phyloP scores from a whole-genome alignment of 208 protist species.

The Borovskyia barvae region DNA sequence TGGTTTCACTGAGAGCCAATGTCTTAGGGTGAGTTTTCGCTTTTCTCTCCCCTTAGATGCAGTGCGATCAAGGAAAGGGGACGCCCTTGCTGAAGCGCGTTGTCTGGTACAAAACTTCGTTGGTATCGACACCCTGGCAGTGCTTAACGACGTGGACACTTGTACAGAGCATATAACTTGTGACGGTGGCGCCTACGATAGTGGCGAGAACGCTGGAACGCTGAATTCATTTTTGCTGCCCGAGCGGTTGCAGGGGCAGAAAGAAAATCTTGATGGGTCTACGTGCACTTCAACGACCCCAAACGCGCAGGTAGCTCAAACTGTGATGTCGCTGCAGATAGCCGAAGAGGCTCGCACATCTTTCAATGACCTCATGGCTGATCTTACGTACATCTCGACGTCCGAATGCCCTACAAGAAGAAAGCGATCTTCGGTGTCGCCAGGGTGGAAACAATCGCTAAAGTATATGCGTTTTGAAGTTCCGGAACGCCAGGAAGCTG shows the following conservation, averaged over 20 bases:
- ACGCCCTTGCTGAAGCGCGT: conserved; percentile 1
- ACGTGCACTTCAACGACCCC: no score
- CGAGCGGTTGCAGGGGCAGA: no score
- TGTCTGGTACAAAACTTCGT: conserved; percentile 21
- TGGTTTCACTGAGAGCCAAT: background rate
- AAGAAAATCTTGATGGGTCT: no score
- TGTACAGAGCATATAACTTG: background rate
- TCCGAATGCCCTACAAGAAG: background rate
- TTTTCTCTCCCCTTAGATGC: background rate
- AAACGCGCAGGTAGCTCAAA: no score
- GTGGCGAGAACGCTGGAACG: no score
- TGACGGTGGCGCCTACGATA: no score
- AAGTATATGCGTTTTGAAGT: background rate
- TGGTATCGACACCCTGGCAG: conserved; percentile 12
- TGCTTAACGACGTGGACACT: background rate
- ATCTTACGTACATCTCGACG: conserved; percentile 21
- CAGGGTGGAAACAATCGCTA: background rate
- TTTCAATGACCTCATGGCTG: conserved; percentile 16
- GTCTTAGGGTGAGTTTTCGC: no score
- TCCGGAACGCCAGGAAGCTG: no score
- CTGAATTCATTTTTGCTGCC: no score
- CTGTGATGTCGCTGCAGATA: background rate
- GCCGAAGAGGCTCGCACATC: conserved; percentile 13
- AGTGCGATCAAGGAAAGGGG: background rate
- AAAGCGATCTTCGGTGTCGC: background rate